Base-by-base conservation (phyloP, 2,329 filamentous ascomycete genomes). In the Atkinsonella hypoxylon region DNA sequence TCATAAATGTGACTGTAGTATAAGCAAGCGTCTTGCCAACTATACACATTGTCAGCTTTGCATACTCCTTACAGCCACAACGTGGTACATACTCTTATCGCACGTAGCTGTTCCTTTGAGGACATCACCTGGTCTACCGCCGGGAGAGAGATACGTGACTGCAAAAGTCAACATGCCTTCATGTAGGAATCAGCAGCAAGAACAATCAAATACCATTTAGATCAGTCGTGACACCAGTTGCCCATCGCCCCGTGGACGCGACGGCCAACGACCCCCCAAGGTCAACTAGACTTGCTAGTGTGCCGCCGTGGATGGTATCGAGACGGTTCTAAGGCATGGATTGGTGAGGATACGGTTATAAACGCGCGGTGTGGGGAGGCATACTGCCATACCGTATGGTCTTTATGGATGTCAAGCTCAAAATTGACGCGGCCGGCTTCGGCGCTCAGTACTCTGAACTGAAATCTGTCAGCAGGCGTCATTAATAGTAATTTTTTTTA, bases 231-330 rank as follows among this genome's bases (percentile, higher is more conserved):
- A 84, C 81, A 11, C 81, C 81, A 0, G 81, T 84, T 17, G 75
- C 72, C 57, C 78, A 83, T 1, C 80, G 67, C 0, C 81, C 81
- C 55, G 75, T 80, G 1, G 81, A 83, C 1, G 81, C 81, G 2
- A 84, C 79, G 10, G 81, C 81, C 2, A 84, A 70, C 0, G 81
- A 84, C 13, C 81, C 81, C 11, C 80, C 80, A 0, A 84, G 68
- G 54, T 84, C 81, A 30, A 84, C 82, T 68, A 90, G 82, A 62
- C 82, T 86, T 3, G 87, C 87, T 30, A 91, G 82, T 0, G 86
- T 87, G 4, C 87, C 87, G 17, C 87, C 87, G 59, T 91, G 87
- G 30, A 90, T 75, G 36, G 84, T 89, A 49, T 81, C 77, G 0
- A 91, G 71, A 1, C 87, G 82, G 61, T 91, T 91, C 84, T 89